phyloP scores from a whole-genome alignment of 2,329 filamentous ascomycete genomes.

The Aspergillus fischeri region DNA sequence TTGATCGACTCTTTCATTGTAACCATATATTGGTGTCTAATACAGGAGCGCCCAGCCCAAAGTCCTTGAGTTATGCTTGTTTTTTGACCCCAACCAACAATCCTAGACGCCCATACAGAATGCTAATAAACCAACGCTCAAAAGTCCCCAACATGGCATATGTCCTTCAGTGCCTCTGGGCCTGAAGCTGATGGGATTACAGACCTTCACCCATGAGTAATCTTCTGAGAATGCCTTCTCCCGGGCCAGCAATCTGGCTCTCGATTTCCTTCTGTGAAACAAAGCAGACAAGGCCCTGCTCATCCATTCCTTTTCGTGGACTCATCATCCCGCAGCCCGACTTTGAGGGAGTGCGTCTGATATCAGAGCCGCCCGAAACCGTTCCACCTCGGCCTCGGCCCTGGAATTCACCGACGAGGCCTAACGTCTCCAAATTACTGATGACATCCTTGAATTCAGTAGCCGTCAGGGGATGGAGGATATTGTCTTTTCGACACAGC shows the following conservation, averaged over 20 bases:
- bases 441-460: slow-evolving; percentile 95
- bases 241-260: slow-evolving; percentile 59
- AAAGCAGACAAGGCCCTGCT: slow-evolving; percentile 73
- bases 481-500: slow-evolving; percentile 81
- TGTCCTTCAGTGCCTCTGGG: not conserved
- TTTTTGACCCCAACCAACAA: not conserved
- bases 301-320: slow-evolving; percentile 56
- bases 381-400: slow-evolving; percentile 66
- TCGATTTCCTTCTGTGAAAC: slow-evolving; percentile 77
- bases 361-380: slow-evolving; percentile 42
- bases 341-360: slow-evolving; percentile 66
- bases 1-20: slow-evolving; percentile 1
- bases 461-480: slow-evolving; percentile 81
- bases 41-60: slow-evolving; percentile 2
- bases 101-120: not conserved
- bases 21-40: slow-evolving; percentile 3
- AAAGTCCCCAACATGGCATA: not conserved
- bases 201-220: slow-evolving; percentile 37
- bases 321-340: slow-evolving; percentile 57
- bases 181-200: slow-evolving; percentile 13
- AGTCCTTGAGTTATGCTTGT: slow-evolving; percentile 2
- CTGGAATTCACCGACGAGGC: slow-evolving; percentile 68
- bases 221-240: slow-evolving; percentile 43
- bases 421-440: slow-evolving; percentile 81
- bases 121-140: not conserved